Conservation (phyloP, 1,284 basidiomycete species). For the Lignosus rhinocerotis region DNA sequence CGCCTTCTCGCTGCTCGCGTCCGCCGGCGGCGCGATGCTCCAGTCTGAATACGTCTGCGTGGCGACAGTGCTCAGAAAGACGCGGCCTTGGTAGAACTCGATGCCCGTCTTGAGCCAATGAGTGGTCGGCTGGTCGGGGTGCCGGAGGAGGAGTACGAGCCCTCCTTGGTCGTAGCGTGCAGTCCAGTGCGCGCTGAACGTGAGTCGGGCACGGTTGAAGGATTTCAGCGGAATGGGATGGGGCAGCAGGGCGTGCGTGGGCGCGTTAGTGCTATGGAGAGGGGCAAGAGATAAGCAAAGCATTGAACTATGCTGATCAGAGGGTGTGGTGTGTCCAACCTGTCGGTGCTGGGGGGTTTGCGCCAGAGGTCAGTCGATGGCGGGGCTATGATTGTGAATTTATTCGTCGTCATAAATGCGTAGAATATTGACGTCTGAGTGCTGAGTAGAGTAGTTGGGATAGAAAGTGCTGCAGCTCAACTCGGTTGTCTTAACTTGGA, state of each 20-base stretch:
- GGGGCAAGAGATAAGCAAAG: background rate
- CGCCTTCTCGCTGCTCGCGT: background rate
- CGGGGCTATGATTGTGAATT: background rate
- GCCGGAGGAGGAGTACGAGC: background rate
- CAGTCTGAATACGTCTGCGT: background rate
- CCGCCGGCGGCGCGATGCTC: background rate
- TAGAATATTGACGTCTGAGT: background rate
- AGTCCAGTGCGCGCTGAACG: background rate
- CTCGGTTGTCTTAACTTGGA: too few species aligned
- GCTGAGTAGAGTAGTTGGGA: too few species aligned
- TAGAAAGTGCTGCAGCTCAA: too few species aligned
- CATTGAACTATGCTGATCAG: background rate
- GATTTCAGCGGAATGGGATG: background rate
- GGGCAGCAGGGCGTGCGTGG: background rate
- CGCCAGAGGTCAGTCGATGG: conserved; percentile 3
- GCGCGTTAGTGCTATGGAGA: background rate
- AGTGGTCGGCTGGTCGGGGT: background rate
- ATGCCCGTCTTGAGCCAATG: conserved; percentile 5
- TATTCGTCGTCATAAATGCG: background rate
- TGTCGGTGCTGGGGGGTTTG: background rate
- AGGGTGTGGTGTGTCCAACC: background rate
- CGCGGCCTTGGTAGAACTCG: conserved; percentile 2
- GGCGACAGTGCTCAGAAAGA: conserved; percentile 2
- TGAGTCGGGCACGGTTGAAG: background rate
- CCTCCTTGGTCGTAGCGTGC: conserved; percentile 1